Evolutionary conservation across 2,329 filamentous ascomycete species (phyloP).

Genomic region (Elsinoe batatas): DNA sequence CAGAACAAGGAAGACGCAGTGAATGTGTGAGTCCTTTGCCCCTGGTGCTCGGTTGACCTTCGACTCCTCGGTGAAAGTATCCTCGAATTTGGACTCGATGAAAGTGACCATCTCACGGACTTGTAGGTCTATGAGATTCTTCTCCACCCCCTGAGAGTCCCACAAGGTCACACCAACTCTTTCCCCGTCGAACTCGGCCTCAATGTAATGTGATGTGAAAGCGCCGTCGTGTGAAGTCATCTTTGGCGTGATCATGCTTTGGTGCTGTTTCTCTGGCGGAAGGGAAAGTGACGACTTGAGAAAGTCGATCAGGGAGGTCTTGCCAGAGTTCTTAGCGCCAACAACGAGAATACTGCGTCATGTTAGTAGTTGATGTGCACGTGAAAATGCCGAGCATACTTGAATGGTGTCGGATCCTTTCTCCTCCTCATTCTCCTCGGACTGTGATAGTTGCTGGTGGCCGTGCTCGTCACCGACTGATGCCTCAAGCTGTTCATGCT

Average conservation of each 20-base stretch:
- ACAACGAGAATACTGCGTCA: slow-evolving; percentile 70
- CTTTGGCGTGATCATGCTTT: slow-evolving; percentile 15
- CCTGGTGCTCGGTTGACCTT: slow-evolving; percentile 91
- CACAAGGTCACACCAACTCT: slow-evolving; percentile 86
- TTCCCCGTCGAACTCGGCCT: slow-evolving; percentile 89
- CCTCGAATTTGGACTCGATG: slow-evolving; percentile 95
- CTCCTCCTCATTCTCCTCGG: slow-evolving; percentile 83
- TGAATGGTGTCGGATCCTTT: slow-evolving; percentile 97
- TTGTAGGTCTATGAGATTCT: slow-evolving; percentile 89
- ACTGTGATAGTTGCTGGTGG: slow-evolving; percentile 83
- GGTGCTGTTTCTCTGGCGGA: slow-evolving; percentile 62
- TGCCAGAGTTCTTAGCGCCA: slow-evolving; percentile 77
- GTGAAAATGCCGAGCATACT: slow-evolving; percentile 54
- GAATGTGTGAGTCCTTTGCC: slow-evolving; percentile 91
- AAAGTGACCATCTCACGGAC: slow-evolving; percentile 84
- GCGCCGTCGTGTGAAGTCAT: slow-evolving; percentile 29
- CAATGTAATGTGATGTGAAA: slow-evolving; percentile 81
- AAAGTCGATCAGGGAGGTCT: slow-evolving; percentile 95
- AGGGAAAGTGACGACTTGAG: slow-evolving; percentile 76
- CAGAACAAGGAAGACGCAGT: slow-evolving; percentile 85
- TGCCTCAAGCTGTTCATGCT: slow-evolving; percentile 97
- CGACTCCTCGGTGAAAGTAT: slow-evolving; percentile 94
- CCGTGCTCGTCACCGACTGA: slow-evolving; percentile 89
- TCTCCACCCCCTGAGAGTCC: slow-evolving; percentile 93
- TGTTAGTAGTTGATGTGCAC: not conserved